phyloP scores from a whole-genome alignment of 257 asterid species.

The Primulina eburnea region DNA sequence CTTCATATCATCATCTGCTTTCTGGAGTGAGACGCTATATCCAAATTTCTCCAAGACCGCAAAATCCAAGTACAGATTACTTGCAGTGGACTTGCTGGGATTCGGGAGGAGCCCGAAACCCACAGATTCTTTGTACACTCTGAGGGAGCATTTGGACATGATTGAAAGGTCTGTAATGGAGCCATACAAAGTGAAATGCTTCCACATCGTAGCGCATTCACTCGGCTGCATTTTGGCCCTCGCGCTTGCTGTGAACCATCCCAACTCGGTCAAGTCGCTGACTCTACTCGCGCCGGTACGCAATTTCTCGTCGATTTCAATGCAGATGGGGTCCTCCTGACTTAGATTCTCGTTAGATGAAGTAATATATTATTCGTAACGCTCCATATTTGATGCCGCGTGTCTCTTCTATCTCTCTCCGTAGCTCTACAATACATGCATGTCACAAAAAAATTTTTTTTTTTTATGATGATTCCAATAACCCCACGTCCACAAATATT shows the following conservation, averaged over 20 bases:
- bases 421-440: too few species aligned
- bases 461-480: too few species aligned
- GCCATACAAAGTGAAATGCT: conserved; percentile 60
- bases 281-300: conserved; percentile 88
- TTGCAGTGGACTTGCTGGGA: conserved; percentile 88
- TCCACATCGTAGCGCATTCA: conserved; percentile 97
- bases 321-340: neutral
- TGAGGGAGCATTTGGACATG: conserved; percentile 88
- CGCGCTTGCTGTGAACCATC: conserved; percentile 78
- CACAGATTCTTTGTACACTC: conserved; percentile 67
- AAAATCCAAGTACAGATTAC: conserved; percentile 64
- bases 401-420: too few species aligned
- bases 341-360: neutral
- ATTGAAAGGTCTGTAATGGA: conserved; percentile 76
- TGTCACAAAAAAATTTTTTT: too few species aligned
- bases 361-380: too few species aligned
- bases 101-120: conserved; percentile 97
- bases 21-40: conserved; percentile 91
- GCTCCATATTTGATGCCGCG: too few species aligned
- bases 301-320: neutral
- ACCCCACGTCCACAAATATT: neutral
- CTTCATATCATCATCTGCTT: conserved; percentile 81
- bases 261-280: conserved; percentile 60
- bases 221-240: conserved; percentile 91
- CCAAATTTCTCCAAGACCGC: conserved; percentile 71